Conservation (phyloP, 345 rosid species). For the Bruguiera sexangula region DNA sequence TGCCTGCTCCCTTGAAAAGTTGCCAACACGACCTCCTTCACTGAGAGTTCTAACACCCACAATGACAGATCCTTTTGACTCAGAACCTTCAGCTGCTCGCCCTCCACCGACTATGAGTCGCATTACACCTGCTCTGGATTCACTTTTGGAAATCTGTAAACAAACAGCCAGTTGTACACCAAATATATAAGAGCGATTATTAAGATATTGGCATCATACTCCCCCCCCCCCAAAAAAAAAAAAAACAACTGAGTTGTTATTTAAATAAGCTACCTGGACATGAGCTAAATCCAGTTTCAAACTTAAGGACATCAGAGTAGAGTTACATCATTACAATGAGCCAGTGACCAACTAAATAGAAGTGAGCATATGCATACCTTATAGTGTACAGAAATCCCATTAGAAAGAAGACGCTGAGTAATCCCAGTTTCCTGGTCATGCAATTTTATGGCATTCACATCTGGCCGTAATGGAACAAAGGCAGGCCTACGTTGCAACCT, state of each 20-base stretch:
- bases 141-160: constrained; percentile 65
- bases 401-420: constrained; percentile 80
- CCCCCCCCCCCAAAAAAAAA: background rate
- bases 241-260: background rate
- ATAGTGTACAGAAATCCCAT: constrained; percentile 86
- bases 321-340: background rate
- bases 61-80: constrained; percentile 87
- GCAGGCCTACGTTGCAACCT: constrained; percentile 56
- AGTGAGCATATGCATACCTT: constrained; percentile 44
- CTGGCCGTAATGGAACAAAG: constrained; percentile 57
- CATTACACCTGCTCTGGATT: constrained; percentile 94
- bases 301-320: background rate
- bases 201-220: constrained; percentile 3
- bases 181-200: background rate
- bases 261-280: too few relatives aligned
- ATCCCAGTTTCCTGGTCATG: constrained; percentile 89
- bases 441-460: constrained; percentile 43
- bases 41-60: constrained; percentile 98
- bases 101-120: constrained; percentile 99
- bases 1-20: constrained; percentile 98
- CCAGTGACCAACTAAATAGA: constrained; percentile 5
- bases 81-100: constrained; percentile 82
- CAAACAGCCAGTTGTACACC: background rate
- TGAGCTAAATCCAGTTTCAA: background rate
- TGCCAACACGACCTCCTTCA: constrained; percentile 98